Conservation (phyloP, 768 basidiomycete genomes). For the Podaxis rugospora region DNA sequence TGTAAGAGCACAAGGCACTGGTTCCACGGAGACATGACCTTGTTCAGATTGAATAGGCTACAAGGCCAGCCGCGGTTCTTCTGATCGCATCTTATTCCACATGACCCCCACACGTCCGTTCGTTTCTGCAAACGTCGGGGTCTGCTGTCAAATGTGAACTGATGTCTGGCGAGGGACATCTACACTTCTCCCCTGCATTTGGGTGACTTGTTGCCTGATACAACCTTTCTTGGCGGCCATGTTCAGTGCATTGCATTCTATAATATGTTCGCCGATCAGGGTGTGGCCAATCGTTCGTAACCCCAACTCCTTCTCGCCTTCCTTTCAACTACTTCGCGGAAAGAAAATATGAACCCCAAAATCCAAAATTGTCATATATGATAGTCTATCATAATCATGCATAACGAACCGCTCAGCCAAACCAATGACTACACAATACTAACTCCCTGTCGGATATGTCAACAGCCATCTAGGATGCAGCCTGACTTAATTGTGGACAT, state of each 20-base stretch:
- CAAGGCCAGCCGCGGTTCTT: no score
- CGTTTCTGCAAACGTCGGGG: no score
- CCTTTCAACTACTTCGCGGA: not conserved
- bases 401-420: not conserved
- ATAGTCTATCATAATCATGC: not conserved
- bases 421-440: not conserved
- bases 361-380: not conserved
- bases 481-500: not conserved
- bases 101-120: no score
- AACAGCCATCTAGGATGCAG: no score
- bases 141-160: not conserved
- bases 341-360: not conserved
- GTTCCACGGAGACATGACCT: no score
- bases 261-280: not conserved
- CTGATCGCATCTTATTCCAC: no score
- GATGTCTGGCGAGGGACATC: not conserved
- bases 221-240: not conserved
- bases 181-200: not conserved
- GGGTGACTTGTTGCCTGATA: not conserved
- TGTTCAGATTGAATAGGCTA: no score
- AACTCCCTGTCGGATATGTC: no score
- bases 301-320: not conserved
- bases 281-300: not conserved
- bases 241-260: not conserved
- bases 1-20: no score